Evolutionary conservation across 108 stramenopile species (phyloP), one percentile per base, ranked within the genome.

Genomic region (Stephanodiscus minutulus): DNA sequence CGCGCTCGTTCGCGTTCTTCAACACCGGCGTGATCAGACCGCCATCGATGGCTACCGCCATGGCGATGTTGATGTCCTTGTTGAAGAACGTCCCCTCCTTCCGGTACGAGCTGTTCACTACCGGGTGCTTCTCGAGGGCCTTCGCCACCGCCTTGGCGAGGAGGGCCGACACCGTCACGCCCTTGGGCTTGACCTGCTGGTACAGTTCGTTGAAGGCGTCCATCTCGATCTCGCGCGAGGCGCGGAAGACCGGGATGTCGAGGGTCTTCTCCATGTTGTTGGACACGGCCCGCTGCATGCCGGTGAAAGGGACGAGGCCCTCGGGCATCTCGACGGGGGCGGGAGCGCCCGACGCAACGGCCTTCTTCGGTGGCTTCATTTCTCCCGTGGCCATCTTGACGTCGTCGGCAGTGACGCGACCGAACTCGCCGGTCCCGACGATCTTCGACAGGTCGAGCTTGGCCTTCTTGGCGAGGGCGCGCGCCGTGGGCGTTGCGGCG

Each of bases 31-130:
- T 98, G 62, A 98, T 98, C 41, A 98, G 88, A 3, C 98, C 98
- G n/a, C 98, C 98, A 21, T 97, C 97, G 65, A 98, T 94, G 21
- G 98, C 94, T 17, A 98, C 98, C 28, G 98, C 98, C 96, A 96
- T 97, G 57, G 98, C 97, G 79, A 98, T 93, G 76, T 98, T 98
- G 72, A 98, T 96, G 69, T 98, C 96, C 53, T 77, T 82, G 73
- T 97, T 97, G 88, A 94, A 98, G 46, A 81, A 53, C 49, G 91
- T 90, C 44, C 88, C 92, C 70, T 88, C 77, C 24, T 87, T 82
- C 25, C 89, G 84, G 85, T 95, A 97, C 8, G 84, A 83, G 70
- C 95, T 93, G 72, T 98, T 98, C 66, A 98, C 88, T 28, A 98
- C 88, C 29, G 98, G 98, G 66, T 97, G 88, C 66, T 95, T 96